These are phyloP conservation scores for Fusarium nelsonii DNA, from an alignment of 2,329 filamentous ascomycete species.

Conservation along the genomic window DNA sequence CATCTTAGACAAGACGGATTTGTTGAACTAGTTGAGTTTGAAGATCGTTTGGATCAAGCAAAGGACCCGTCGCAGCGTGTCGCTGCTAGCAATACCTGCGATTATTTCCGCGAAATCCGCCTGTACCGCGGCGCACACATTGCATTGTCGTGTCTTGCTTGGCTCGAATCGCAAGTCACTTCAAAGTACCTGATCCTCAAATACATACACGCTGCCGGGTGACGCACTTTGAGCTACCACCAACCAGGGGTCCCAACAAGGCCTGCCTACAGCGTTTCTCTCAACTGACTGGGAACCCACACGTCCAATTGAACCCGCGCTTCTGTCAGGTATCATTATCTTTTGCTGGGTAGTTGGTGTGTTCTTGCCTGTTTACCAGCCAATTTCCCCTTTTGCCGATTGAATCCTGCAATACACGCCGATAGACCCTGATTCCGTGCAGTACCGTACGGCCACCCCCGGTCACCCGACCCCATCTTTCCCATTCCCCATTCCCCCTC, in stretches of 20 bases:
- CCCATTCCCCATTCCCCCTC: slow-evolving; percentile 35
- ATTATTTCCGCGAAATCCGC: slow-evolving; percentile 35
- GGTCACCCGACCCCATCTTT: slow-evolving; percentile 51
- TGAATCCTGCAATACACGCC: slow-evolving; percentile 28
- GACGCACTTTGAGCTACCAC: slow-evolving; percentile 39
- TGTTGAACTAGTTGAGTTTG: slow-evolving; percentile 18
- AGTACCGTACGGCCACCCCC: slow-evolving; percentile 35
- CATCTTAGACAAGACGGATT: slow-evolving; percentile 11
- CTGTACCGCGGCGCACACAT: slow-evolving; percentile 32
- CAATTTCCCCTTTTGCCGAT: slow-evolving; percentile 12
- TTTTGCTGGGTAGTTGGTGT: slow-evolving; percentile 13
- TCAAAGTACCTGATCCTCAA: slow-evolving; percentile 44
- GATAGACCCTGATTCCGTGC: slow-evolving; percentile 41
- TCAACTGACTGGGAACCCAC: slow-evolving; percentile 38
- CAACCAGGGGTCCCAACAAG: slow-evolving; percentile 43
- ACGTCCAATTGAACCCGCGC: slow-evolving; percentile 32
- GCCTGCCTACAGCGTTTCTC: slow-evolving; percentile 14
- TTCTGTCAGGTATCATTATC: slow-evolving; percentile 33
- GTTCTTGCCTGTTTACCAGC: slow-evolving; percentile 23
- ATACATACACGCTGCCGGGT: slow-evolving; percentile 31
- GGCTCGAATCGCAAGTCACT: slow-evolving; percentile 36
- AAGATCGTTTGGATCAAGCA: slow-evolving; percentile 24
- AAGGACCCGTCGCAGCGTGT: slow-evolving; percentile 14
- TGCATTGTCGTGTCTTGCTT: slow-evolving; percentile 15
- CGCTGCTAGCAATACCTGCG: slow-evolving; percentile 21